These are phyloP conservation scores for Geotrichum restrictum DNA, from an alignment of 1,139 yeast genomes.

Conservation along the genomic window DNA sequence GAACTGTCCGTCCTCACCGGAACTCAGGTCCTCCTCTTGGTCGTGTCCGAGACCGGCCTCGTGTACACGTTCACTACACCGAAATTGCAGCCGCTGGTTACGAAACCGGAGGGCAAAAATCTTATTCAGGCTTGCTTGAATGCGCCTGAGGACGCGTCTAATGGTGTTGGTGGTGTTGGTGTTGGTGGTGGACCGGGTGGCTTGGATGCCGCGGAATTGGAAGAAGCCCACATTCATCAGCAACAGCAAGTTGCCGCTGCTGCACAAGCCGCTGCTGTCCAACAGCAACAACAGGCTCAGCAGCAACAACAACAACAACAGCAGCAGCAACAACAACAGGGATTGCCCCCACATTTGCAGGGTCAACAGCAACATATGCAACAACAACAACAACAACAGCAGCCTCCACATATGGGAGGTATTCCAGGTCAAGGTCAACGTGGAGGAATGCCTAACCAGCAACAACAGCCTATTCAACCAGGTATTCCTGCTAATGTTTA, in stretches of 20 bases:
- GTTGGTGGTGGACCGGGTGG: background rate
- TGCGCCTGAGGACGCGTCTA: constrained; percentile 18
- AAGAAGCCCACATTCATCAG: background rate
- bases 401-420: constrained; percentile 1
- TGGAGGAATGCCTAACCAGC: constrained; percentile 9
- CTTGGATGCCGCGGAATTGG: background rate
- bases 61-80: constrained; percentile 99
- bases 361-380: background rate
- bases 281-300: constrained; percentile 1
- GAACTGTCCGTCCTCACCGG: constrained; percentile 94
- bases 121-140: constrained; percentile 87
- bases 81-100: constrained; percentile 92
- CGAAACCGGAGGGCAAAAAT: constrained; percentile 94
- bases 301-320: background rate
- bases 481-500: constrained; percentile 8
- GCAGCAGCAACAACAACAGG: background rate
- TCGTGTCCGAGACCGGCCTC: constrained; percentile 94
- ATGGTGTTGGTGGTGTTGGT: background rate
- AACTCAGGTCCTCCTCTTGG: constrained; percentile 87
- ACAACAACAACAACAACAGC: background rate
- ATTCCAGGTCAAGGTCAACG: constrained; percentile 1
- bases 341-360: background rate
- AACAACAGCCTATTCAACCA: constrained; percentile 7
- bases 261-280: background rate
- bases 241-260: constrained; percentile 2